A percentile compares a stretch with the other conserved stretches of the same genome.
phyloP scores from a whole-genome alignment of 1,284 basidiomycete species.

The Trichosporon sp. region DNA sequence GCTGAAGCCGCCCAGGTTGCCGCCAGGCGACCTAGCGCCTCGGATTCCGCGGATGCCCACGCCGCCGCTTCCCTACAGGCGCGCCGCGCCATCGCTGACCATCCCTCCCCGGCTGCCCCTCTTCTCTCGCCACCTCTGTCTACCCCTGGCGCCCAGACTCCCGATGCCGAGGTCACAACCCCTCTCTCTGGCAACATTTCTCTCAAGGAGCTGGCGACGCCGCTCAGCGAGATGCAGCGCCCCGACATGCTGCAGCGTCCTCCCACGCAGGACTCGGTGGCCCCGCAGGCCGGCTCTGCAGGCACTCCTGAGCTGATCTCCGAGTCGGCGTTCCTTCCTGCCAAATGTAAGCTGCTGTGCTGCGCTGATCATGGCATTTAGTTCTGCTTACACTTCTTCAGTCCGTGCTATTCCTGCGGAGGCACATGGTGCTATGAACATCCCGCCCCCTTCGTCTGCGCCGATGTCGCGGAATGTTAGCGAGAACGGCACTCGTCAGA shows the following conservation, averaged over 20 bases:
- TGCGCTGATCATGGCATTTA: background rate
- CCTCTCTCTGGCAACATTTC: conserved; percentile 7
- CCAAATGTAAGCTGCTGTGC: conserved; percentile 26
- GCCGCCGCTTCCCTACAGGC: conserved; percentile 10
- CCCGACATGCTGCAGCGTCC: conserved; percentile 1
- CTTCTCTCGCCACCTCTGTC: conserved; percentile 19
- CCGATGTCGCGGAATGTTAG: conserved; percentile 39
- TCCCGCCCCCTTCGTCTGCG: conserved; percentile 32
- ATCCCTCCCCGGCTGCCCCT: conserved; percentile 5
- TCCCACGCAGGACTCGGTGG: conserved; percentile 8
- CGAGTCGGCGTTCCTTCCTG: conserved; percentile 31
- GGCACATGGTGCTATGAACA: conserved; percentile 30
- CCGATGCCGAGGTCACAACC: conserved; percentile 20
- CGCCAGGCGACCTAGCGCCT: background rate
- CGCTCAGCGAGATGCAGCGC: conserved; percentile 8
- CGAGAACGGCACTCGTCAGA: conserved; percentile 18
- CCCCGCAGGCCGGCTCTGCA: conserved; percentile 7
- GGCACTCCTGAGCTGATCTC: conserved; percentile 13
- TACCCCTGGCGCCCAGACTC: conserved; percentile 13
- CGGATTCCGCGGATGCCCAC: background rate
- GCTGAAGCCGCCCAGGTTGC: background rate
- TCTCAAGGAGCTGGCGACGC: conserved; percentile 12
- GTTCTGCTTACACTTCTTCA: conserved; percentile 9
- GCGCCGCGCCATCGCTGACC: conserved; percentile 10
- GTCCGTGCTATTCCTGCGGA: conserved; percentile 40